Evolutionary conservation across 352 stramenopile genomes (phyloP).

Genomic region (Phytophthora sp.): DNA sequence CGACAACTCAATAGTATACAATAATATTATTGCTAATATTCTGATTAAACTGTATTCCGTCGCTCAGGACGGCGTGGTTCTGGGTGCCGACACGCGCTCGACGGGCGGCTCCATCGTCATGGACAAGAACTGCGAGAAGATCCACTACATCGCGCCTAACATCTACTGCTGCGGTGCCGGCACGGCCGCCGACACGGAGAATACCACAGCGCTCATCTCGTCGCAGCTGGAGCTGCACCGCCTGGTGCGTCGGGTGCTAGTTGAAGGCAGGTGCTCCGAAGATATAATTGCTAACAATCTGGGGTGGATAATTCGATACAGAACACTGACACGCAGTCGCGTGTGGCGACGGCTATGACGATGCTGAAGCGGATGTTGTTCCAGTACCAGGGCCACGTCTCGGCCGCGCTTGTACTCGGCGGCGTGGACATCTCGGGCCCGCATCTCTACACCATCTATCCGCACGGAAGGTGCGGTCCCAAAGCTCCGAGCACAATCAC

Average conservation of each 20-base stretch:
- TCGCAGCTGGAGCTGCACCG: constrained; percentile 96
- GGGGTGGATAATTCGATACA: constrained; percentile 23
- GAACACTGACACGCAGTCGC: constrained; percentile 87
- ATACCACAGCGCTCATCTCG: constrained; percentile 80
- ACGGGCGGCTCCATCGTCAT: constrained; percentile 96
- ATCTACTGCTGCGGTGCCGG: constrained; percentile 99
- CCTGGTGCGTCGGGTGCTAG: constrained; percentile 68
- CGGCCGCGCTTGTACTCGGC: constrained; percentile 97
- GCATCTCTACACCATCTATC: constrained; percentile 98
- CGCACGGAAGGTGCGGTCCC: constrained; percentile 86
- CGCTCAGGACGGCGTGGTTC: constrained; percentile 91
- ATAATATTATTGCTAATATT: neutral
- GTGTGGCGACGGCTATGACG: constrained; percentile 97
- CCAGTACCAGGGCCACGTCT: constrained; percentile 96
- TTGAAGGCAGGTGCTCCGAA: constrained; percentile 14
- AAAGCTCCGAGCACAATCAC: neutral
- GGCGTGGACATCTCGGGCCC: constrained; percentile 95
- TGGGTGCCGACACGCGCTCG: constrained; percentile 97
- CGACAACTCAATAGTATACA: no score
- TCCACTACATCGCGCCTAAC: constrained; percentile 99
- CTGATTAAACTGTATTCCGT: neutral
- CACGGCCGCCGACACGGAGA: constrained; percentile 98
- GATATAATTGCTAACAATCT: constrained; percentile 11
- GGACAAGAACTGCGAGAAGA: constrained; percentile 99
- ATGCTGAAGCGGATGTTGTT: constrained; percentile 98